Base-by-base conservation (phyloP, 768 basidiomycete genomes). In the Lactarius evosmus region DNA sequence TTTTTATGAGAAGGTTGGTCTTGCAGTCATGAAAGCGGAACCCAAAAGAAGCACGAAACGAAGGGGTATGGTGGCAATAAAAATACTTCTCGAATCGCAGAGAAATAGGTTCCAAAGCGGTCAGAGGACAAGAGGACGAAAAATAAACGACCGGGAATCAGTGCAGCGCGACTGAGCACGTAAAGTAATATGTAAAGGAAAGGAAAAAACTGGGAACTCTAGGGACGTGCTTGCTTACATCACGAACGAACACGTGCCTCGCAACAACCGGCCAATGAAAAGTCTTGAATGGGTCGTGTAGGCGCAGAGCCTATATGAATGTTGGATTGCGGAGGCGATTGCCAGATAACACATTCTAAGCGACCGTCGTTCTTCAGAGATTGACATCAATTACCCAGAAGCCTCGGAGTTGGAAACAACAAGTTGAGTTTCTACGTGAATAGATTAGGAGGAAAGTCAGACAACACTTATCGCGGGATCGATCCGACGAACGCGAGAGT, bases 391-490 rank as follows among this genome's bases (percentile, higher is more conserved):
- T 27, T 50, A 33, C 40, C 32, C 50, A 53, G 56, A 52, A 52
- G 36, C n/a, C 22, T 41, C 56, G 56, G 61, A 51, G 56, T 62
- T 52, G 14, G 8, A 57, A 62, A 32, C 30, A 27, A 33, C 32
- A 51, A 38, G 22, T 50, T 32, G 41, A 50, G 6, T 63, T 58
- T 29, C 51, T 52, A 49, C 25, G 7, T 50, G 44, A 52, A 11
- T 11, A 44, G 38, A n/a, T 9, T 2, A 0, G 14, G n/a, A 1
- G 27, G 51, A 17, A 33, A 12, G 17, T 7, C 29, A 40, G 30
- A 27, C 32, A 22, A 51, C 16, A 29, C 22, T 33, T 50, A 57
- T 57, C 40, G 51, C n/a, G 40, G 30, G 25, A 34, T 30, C 25
- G 38, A 59, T 36, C 29, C 29, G 32, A 46, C 7, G 25, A 33